Base-by-base conservation (phyloP, 495 filamentous ascomycete species). In the Neohortaea acidophila region DNA sequence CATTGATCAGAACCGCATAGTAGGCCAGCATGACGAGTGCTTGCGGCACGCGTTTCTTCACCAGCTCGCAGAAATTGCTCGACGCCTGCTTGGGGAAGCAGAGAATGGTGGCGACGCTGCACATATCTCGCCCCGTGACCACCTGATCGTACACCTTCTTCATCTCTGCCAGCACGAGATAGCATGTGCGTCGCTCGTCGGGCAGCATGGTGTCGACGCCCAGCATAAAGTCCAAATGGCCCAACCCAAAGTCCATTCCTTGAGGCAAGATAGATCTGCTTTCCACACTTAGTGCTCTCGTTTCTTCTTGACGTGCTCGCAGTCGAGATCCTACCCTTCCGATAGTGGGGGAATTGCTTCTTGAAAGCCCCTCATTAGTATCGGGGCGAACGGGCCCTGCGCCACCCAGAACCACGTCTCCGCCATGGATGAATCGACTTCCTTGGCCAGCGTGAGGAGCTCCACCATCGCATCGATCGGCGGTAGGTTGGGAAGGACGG, bases 171-270 rank as follows among this genome's bases (percentile, higher is more conserved):
- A 48, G 36, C 3, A 48, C 40, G 21, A 48, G 21, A 3, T 40
- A 34, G 26, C 39, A 44, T 2, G 22, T 34, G 5, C 35, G 10
- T n/a, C 45, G 27, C 11, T 48, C 45, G 18, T 44, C 45, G 3
- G 41, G 28, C 2, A 48, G 14, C 35, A 48, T 48, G 19, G 35
- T 24, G 2, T 48, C 45, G n/a, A 44, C 31, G 9, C 35, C 41
- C 12, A 48, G 35, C 41, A 48, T 44, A 32, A 23, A 48, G 31
- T 48, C 45, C 2, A 48, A 41, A 25, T 48, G 45, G 21, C 25
- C 33, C n/a, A 48, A 35, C 9, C 45, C 41, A 26, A 44, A 48
- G 31, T 48, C 45, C 27, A 48, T 48, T n/a, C 45, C 45, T 21
- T 43, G 40, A 5, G 45, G 45, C 4, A 41, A 9, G 3, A 26